Percentiles rank a stretch among this genome's conserved stretches.
Conservation (phyloP, 2,329 filamentous ascomycete species). For the Ophiostoma ulmi region DNA sequence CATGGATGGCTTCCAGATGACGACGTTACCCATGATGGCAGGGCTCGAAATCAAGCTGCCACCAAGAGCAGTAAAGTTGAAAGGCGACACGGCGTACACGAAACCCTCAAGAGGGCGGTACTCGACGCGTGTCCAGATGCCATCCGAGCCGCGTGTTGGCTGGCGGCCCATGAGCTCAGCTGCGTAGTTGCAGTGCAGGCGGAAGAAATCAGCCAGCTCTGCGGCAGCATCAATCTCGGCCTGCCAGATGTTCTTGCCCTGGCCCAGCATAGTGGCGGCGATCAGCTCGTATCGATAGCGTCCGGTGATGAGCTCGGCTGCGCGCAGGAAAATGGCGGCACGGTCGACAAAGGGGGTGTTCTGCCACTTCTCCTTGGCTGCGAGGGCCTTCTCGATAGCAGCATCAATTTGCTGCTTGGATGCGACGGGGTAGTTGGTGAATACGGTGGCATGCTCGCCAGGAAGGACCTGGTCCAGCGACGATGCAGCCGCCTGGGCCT, state of each 20-base stretch:
- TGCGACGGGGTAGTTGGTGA: slow-evolving; percentile 83
- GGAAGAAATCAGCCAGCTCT: slow-evolving; percentile 85
- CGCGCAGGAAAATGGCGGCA: slow-evolving; percentile 90
- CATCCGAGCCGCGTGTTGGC: slow-evolving; percentile 73
- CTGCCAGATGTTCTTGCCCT: slow-evolving; percentile 98
- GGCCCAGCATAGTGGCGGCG: slow-evolving; percentile 91
- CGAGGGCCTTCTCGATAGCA: slow-evolving; percentile 78
- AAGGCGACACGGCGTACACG: slow-evolving; percentile 88
- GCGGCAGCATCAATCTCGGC: slow-evolving; percentile 98
- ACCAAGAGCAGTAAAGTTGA: slow-evolving; percentile 95
- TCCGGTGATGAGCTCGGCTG: slow-evolving; percentile 78
- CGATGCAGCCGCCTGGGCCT: slow-evolving; percentile 65
- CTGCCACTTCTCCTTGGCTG: slow-evolving; percentile 81
- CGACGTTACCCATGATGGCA: slow-evolving; percentile 87
- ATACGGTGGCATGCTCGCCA: slow-evolving; percentile 65
- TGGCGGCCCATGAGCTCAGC: slow-evolving; percentile 86
- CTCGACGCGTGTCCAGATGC: slow-evolving; percentile 88
- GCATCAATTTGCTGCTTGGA: slow-evolving; percentile 66
- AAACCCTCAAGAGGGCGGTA: slow-evolving; percentile 92
- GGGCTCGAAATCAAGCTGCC: slow-evolving; percentile 80
- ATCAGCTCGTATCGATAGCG: slow-evolving; percentile 97
- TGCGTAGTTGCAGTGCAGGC: slow-evolving; percentile 91
- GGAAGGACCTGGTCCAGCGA: slow-evolving; percentile 74
- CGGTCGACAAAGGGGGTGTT: slow-evolving; percentile 84
- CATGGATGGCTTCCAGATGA: slow-evolving; percentile 95